phyloP scores from a whole-genome alignment of 169 alveolate genomes.

The Plasmodium knowlesi region DNA sequence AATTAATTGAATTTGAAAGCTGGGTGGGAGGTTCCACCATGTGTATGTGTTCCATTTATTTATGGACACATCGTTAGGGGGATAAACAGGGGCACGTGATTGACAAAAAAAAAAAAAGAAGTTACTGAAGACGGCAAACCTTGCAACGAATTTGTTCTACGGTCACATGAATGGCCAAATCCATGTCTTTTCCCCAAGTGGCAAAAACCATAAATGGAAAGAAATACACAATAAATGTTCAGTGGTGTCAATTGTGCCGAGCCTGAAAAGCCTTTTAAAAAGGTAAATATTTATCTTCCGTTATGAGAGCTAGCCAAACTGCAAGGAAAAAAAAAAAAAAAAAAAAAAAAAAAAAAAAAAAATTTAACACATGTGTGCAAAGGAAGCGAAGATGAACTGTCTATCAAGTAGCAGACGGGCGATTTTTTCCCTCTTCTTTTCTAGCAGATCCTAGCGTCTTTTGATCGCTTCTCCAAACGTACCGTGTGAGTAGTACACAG shows the following conservation, averaged over 20 bases:
- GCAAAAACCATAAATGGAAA: not conserved
- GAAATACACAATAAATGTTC: not conserved
- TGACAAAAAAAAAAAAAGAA: not conserved
- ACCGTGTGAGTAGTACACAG: conserved; percentile 46
- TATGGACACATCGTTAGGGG: not conserved
- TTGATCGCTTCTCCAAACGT: not conserved
- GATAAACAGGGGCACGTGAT: not conserved
- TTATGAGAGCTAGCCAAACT: conserved; percentile 58
- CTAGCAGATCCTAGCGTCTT: too few relatives aligned
- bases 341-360: not conserved
- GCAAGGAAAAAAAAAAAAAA: conserved; percentile 1
- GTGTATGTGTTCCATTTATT: not conserved
- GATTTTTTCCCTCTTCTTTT: not conserved
- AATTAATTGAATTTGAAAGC: not conserved
- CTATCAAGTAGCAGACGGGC: not conserved
- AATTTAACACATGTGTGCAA: not conserved
- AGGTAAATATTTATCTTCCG: conserved; percentile 65
- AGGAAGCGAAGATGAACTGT: not conserved
- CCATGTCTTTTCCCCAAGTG: not conserved
- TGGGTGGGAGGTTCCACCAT: not conserved
- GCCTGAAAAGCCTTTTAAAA: conserved; percentile 3
- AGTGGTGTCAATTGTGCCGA: not conserved
- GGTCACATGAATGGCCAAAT: not conserved
- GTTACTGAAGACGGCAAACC: not conserved
- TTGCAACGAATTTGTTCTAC: not conserved